Conservation (phyloP, 2,329 filamentous ascomycete species). For the Botrytis fabae region DNA sequence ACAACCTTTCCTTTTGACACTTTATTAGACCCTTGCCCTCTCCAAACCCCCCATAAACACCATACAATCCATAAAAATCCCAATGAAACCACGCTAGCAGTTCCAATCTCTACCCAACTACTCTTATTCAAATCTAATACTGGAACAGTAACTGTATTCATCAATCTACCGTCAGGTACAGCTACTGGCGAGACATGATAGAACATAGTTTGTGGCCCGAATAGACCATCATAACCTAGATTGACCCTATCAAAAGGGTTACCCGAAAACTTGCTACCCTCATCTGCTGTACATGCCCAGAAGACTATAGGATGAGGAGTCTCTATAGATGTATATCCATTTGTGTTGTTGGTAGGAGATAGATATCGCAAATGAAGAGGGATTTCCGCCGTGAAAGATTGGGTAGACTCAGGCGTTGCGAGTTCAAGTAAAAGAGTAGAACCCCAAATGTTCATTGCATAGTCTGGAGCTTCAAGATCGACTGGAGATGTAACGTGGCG, state of each 20-base stretch:
- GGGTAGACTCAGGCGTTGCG: constrained; percentile 47
- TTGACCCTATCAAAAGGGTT: constrained; percentile 86
- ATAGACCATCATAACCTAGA: constrained; percentile 82
- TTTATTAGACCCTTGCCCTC: constrained; percentile 33
- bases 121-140: constrained; percentile 59
- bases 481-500: constrained; percentile 72
- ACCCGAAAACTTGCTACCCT: constrained; percentile 64
- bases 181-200: constrained; percentile 67
- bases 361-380: constrained; percentile 88
- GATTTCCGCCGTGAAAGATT: constrained; percentile 65
- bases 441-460: constrained; percentile 75
- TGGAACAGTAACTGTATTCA: constrained; percentile 61
- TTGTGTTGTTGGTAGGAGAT: constrained; percentile 51
- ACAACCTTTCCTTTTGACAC: constrained; percentile 2
- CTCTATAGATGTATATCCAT: constrained; percentile 55
- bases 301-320: constrained; percentile 83
- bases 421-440: constrained; percentile 76
- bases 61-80: constrained; percentile 71
- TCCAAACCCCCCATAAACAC: constrained; percentile 40
- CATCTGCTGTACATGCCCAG: constrained; percentile 78
- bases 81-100: constrained; percentile 57
- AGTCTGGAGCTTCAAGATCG: constrained; percentile 88
- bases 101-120: constrained; percentile 53
- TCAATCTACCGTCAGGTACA: constrained; percentile 42
- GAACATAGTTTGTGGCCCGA: constrained; percentile 75